phyloP scores from a whole-genome alignment of 148 eudicot genomes.

The Silene conica region DNA sequence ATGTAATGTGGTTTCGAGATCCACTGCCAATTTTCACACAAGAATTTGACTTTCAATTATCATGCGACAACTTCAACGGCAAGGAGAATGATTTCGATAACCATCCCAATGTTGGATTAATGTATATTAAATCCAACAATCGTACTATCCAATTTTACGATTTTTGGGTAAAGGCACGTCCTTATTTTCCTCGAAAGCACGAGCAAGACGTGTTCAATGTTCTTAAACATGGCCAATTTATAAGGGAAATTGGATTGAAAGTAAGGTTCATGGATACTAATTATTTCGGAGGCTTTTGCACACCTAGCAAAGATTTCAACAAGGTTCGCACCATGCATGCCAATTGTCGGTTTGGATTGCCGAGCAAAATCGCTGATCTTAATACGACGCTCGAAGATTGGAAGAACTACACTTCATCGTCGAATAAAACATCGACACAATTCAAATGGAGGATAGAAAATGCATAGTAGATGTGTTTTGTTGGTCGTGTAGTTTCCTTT shows the following conservation, averaged over 20 bases:
- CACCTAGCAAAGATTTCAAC: constrained; percentile 36
- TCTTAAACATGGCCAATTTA: constrained; percentile 19
- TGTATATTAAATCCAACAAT: constrained; percentile 27
- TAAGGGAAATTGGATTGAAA: constrained; percentile 24
- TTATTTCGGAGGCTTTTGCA: constrained; percentile 39
- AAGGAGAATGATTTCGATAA: constrained; percentile 21
- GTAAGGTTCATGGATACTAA: constrained; percentile 32
- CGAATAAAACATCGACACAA: not conserved
- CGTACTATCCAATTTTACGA: constrained; percentile 26
- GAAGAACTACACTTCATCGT: constrained; percentile 18
- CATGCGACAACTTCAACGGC: constrained; percentile 29
- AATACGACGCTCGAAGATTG: constrained; percentile 26
- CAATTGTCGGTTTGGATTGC: constrained; percentile 34
- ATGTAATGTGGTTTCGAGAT: constrained; percentile 40
- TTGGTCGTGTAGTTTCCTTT: no score
- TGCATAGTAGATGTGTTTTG: not conserved
- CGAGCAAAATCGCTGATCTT: constrained; percentile 28
- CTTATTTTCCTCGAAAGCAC: constrained; percentile 22
- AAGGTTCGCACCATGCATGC: constrained; percentile 39
- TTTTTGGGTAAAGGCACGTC: constrained; percentile 29
- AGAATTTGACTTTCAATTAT: constrained; percentile 28
- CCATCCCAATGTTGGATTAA: constrained; percentile 27
- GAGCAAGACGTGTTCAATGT: constrained; percentile 35
- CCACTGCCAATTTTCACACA: constrained; percentile 28
- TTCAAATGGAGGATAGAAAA: constrained; percentile 22